Evolutionary conservation across 345 rosid genomes (phyloP).

Genomic region (Lepidium didymum): DNA sequence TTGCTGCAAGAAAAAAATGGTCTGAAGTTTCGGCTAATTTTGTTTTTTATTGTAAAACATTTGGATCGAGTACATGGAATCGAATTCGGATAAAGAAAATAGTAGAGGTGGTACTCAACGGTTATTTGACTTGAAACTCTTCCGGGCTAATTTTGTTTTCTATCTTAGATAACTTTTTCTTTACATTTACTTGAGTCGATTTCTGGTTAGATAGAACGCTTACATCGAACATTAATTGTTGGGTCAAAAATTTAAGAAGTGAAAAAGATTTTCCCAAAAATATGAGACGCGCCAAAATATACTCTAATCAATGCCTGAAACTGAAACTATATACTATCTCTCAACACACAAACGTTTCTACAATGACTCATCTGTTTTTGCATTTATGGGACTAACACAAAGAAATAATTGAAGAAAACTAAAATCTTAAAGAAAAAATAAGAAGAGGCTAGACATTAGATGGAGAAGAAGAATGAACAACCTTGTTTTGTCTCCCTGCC

Average conservation of each 20-base stretch:
- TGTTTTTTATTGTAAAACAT: not conserved
- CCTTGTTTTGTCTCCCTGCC: conserved; percentile 85
- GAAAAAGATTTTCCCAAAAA: conserved; percentile 6
- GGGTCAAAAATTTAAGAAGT: conserved; percentile 6
- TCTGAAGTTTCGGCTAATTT: not conserved
- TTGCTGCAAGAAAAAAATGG: not conserved
- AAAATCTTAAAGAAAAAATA: not conserved
- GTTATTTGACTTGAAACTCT: too few species aligned
- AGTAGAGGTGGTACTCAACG: too few species aligned
- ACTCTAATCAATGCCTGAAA: conserved; percentile 2
- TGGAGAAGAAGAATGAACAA: conserved; percentile 68
- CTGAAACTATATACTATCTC: not conserved
- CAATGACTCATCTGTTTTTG: conserved; percentile 21
- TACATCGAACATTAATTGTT: conserved; percentile 5
- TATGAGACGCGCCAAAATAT: conserved; percentile 3
- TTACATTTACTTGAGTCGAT: conserved; percentile 8
- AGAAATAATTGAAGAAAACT: not conserved
- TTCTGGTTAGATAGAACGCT: conserved; percentile 15
- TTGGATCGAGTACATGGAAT: too few species aligned
- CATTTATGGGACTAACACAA: conserved; percentile 12
- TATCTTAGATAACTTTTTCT: not conserved
- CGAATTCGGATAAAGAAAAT: too few species aligned
- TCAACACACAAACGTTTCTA: conserved; percentile 18
- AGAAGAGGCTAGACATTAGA: conserved; percentile 31
- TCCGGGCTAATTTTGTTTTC: not conserved